Evolutionary conservation across 2,329 filamentous ascomycete genomes (phyloP).

Genomic region (Trichoderma simmonsii): DNA sequence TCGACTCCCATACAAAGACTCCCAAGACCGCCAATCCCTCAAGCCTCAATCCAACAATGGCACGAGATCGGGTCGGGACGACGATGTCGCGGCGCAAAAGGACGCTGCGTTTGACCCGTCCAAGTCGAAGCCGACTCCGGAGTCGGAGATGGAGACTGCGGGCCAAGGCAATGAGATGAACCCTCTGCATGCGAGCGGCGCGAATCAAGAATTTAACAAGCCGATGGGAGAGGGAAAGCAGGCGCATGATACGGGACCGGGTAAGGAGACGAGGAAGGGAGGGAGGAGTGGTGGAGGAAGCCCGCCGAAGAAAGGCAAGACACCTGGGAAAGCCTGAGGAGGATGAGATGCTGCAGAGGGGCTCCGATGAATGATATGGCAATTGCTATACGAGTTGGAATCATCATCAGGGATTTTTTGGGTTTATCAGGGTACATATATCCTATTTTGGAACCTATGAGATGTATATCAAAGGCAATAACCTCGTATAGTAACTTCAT

Average conservation of each 20-base stretch:
- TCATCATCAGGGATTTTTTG: background rate
- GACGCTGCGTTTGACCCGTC: constrained; percentile 67
- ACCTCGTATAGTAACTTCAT: background rate
- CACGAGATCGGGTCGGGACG: constrained; percentile 64
- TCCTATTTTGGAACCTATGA: background rate
- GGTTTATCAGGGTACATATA: background rate
- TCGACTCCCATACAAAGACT: constrained; percentile 46
- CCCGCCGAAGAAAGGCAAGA: constrained; percentile 32
- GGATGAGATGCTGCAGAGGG: background rate
- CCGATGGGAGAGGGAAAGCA: constrained; percentile 36
- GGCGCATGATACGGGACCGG: constrained; percentile 32
- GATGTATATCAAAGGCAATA: background rate
- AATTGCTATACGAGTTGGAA: background rate
- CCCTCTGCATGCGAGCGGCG: constrained; percentile 43
- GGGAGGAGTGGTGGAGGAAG: constrained; percentile 34
- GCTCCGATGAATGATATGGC: background rate
- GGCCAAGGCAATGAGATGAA: constrained; percentile 32
- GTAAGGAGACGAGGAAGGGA: constrained; percentile 34
- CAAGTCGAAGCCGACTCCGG: constrained; percentile 65
- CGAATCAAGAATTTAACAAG: constrained; percentile 44
- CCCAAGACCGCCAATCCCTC: constrained; percentile 59
- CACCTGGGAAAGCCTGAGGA: background rate
- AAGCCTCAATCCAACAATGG: constrained; percentile 65
- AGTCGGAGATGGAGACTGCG: constrained; percentile 50
- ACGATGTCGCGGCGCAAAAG: constrained; percentile 51